Evolutionary conservation across 306 rosid genomes (phyloP).

Genomic region (Begonia fuchsioides): DNA sequence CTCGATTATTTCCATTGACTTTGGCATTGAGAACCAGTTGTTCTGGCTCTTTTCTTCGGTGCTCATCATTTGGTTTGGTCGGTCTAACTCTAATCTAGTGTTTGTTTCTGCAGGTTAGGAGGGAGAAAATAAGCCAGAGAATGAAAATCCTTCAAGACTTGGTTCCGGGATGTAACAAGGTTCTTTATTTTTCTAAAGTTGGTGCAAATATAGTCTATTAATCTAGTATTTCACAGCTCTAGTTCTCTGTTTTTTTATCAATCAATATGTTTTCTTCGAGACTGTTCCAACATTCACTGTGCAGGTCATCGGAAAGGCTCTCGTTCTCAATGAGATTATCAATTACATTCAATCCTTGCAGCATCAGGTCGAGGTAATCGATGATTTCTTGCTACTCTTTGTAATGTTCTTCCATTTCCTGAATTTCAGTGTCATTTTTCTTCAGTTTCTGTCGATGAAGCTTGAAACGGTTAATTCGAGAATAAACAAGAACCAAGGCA

Average conservation of each 20-base stretch:
- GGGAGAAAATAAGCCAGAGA: conserved; percentile 88
- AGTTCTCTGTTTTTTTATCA: too few relatives aligned
- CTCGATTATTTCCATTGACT: background rate
- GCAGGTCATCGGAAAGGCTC: conserved; percentile 89
- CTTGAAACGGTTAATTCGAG: conserved; percentile 77
- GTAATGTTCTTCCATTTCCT: conserved; percentile 1
- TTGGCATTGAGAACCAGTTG: background rate
- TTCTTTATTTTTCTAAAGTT: conserved; percentile 6
- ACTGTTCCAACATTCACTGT: background rate
- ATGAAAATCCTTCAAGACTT: conserved; percentile 87
- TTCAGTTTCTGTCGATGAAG: conserved; percentile 84
- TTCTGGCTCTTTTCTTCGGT: background rate
- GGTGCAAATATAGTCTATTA: too few relatives aligned
- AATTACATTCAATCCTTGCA: conserved; percentile 88
- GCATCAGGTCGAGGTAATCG: conserved; percentile 68
- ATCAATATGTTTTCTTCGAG: too few relatives aligned
- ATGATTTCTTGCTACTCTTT: conserved; percentile 5
- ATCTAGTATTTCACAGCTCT: too few relatives aligned
- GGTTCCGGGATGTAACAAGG: conserved; percentile 97
- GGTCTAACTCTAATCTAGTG: too few relatives aligned
- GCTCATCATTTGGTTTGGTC: background rate
- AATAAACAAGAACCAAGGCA: conserved; percentile 25
- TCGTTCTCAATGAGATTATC: conserved; percentile 85
- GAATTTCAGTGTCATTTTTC: conserved; percentile 7
- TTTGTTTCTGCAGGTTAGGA: conserved; percentile 45